Conservation (phyloP, 768 basidiomycete species). For the Mycena chlorophos region DNA sequence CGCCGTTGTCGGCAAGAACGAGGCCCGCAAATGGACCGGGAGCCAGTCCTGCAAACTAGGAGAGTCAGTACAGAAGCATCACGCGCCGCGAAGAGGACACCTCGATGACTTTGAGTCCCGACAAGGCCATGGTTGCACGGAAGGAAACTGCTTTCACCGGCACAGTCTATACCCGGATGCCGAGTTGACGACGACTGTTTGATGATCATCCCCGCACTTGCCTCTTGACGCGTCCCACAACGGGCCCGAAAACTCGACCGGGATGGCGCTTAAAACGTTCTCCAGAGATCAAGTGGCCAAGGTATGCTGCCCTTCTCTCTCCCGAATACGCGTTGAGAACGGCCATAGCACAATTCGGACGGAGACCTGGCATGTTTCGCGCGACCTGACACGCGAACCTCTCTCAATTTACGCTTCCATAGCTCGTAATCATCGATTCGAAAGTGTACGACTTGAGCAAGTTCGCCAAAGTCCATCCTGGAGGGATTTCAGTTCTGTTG, state of each 20-base stretch:
- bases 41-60: conserved; percentile 78
- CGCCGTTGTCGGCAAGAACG: conserved; percentile 77
- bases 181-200: too few relatives aligned
- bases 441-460: conserved; percentile 82
- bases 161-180: too few relatives aligned
- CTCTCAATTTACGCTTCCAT: too few relatives aligned
- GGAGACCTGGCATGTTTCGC: conserved; percentile 15
- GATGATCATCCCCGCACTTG: too few relatives aligned
- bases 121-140: conserved; percentile 44
- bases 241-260: neutral
- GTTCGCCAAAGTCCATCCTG: conserved; percentile 82
- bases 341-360: conserved; percentile 10
- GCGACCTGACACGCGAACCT: neutral
- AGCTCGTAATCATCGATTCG: conserved; percentile 46
- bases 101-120: conserved; percentile 54
- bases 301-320: conserved; percentile 26
- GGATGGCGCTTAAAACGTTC: conserved; percentile 28
- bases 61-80: neutral
- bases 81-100: conserved; percentile 24
- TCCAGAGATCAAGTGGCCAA: conserved; percentile 46
- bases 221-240: too few relatives aligned
- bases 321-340: neutral
- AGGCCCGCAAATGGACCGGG: conserved; percentile 81
- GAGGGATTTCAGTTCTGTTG: conserved; percentile 76
- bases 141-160: neutral